Evolutionary conservation across 352 stramenopile genomes (phyloP), one percentile per base, ranked within the genome.

Genomic region (Pythium volutum): DNA sequence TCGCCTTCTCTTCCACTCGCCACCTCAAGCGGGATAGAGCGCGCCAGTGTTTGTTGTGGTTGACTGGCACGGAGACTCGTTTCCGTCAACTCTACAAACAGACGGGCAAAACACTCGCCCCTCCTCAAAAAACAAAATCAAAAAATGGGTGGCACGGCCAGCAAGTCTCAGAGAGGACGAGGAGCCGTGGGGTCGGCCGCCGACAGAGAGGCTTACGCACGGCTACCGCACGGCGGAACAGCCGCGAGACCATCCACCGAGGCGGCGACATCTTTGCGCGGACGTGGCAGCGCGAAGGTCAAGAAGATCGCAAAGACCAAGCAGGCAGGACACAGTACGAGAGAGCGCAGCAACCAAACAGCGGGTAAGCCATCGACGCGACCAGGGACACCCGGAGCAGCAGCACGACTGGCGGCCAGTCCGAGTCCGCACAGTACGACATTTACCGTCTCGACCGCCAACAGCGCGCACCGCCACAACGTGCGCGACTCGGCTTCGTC

Each of bases 101-200:
- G n/a, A n/a, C n/a, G n/a, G n/a, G 42, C 29, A 14, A 18, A 27
- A 18, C 20, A 4, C 33, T 38, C 33, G 7, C 33, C 33, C 11
- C 25, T 36, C 12, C 26, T 22, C 16, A 20, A 18, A 34, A 8
- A 34, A 4, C n/a, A 10, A 11, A 10, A 49, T n/a, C 42, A 23
- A 20, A 33, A 14, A 46, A 58, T 58, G 51, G 51, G 51, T 58
- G 51, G 51, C 36, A 58, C 48, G 9, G 51, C 51, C 34, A 58
- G 51, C 51, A 58, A 36, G 31, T 36, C 31, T 36, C 31, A 36
- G 31, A n/a, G n/a, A n/a, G n/a, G n/a, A 36, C 14, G 8, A 36
- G 31, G 14, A 11, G 31, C 31, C 10, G 31, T 11, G 31, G 31
- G 15, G n/a, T 12, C 47, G 38, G 11, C 43, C 20, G 10, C 25